Evolutionary conservation across 2,329 filamentous ascomycete species (phyloP).

Genomic region (Arthrobotrys iridis): DNA sequence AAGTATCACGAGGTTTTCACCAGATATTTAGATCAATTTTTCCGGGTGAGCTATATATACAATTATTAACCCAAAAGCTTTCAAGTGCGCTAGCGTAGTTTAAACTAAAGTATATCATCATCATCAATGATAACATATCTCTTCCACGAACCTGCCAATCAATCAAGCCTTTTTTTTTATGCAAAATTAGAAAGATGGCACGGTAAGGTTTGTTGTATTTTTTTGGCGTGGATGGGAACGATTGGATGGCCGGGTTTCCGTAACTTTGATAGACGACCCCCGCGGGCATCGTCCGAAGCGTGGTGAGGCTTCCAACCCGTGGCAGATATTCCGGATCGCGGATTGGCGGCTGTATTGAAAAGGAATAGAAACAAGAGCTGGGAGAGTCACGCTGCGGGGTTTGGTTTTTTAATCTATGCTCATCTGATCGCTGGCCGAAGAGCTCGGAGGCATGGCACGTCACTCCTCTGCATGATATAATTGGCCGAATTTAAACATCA

Average conservation of each 20-base stretch:
- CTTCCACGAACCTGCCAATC: no score
- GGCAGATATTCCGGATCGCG: neutral
- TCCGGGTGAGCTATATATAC: no score
- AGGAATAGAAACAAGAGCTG: neutral
- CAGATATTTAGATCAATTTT: no score
- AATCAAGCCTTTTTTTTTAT: neutral
- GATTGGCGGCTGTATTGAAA: neutral
- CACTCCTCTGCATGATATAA: conserved; percentile 9
- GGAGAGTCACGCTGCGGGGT: neutral
- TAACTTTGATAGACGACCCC: no score
- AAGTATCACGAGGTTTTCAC: conserved; percentile 5
- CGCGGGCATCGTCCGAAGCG: no score
- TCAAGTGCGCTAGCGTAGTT: no score
- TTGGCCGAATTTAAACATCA: neutral
- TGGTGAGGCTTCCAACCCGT: conserved; percentile 1
- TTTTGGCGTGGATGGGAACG: conserved; percentile 12
- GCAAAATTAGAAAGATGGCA: no score
- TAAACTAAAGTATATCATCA: no score
- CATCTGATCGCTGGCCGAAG: no score
- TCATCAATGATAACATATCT: no score
- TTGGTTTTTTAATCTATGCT: no score
- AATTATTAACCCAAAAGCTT: no score
- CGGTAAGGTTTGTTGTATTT: conserved; percentile 22
- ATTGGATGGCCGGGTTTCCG: neutral
- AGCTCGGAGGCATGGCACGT: conserved; percentile 7